phyloP scores from a whole-genome alignment of 441 rosid species.

The Croton laevigatus region DNA sequence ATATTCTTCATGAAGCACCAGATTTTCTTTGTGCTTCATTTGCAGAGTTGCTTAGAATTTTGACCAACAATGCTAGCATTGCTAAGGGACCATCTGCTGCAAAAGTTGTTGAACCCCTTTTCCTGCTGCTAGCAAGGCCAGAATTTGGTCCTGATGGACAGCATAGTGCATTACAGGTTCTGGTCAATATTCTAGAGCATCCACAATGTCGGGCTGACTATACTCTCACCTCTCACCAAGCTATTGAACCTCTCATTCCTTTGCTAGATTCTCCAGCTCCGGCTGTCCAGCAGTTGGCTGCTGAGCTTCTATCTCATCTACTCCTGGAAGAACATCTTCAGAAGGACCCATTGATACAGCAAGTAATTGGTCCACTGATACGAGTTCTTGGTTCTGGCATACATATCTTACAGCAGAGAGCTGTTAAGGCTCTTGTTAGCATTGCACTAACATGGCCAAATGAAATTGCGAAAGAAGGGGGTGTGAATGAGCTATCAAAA shows the following conservation, averaged over 20 bases:
- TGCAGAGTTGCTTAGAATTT: slow-evolving; percentile 91
- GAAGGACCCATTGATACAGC: slow-evolving; percentile 83
- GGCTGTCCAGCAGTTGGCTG: slow-evolving; percentile 97
- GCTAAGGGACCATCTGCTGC: slow-evolving; percentile 97
- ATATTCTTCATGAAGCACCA: slow-evolving; percentile 94
- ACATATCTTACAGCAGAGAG: slow-evolving; percentile 97
- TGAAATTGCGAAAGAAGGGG: slow-evolving; percentile 98
- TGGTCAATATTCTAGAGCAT: slow-evolving; percentile 96
- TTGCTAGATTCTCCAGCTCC: slow-evolving; percentile 92
- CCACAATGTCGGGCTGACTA: slow-evolving; percentile 95
- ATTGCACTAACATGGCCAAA: slow-evolving; percentile 91
- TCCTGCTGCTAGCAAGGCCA: slow-evolving; percentile 63
- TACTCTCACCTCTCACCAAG: slow-evolving; percentile 75
- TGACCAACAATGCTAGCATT: slow-evolving; percentile 96
- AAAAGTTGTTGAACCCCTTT: slow-evolving; percentile 95
- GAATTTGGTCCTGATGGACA: slow-evolving; percentile 97
- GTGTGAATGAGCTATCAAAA: slow-evolving; percentile 89
- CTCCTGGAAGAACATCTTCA: slow-evolving; percentile 88
- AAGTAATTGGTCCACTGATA: slow-evolving; percentile 82
- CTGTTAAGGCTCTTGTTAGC: slow-evolving; percentile 96
- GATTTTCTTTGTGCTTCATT: slow-evolving; percentile 94
- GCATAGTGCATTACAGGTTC: slow-evolving; percentile 96
- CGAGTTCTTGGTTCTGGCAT: slow-evolving; percentile 89
- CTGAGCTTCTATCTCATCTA: slow-evolving; percentile 96
- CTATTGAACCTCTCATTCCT: slow-evolving; percentile 92